Percentiles rank a stretch among this genome's conserved stretches.
Conservation (phyloP, 1,139 yeast species). For the Zygosaccharomyces sapae region DNA sequence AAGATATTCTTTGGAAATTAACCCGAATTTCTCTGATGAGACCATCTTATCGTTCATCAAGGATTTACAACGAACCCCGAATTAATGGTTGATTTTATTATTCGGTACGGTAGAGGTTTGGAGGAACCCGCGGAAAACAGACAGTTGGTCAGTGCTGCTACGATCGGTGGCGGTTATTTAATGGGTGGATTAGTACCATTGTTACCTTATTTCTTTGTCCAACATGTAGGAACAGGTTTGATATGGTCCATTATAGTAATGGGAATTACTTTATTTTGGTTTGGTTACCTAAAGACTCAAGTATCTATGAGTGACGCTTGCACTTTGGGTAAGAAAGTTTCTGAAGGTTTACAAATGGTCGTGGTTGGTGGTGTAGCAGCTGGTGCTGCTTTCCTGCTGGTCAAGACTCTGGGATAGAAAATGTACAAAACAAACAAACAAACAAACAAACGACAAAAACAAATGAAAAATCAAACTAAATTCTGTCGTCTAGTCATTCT, state of each 20-base stretch:
- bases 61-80: conserved; percentile 70
- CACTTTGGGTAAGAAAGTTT: conserved; percentile 54
- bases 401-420: conserved; percentile 41
- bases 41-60: conserved; percentile 62
- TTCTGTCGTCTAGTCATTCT: too few relatives aligned
- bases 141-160: conserved; percentile 66
- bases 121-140: conserved; percentile 84
- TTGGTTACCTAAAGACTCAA: conserved; percentile 81
- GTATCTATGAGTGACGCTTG: conserved; percentile 80
- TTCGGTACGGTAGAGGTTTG: conserved; percentile 70
- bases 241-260: conserved; percentile 72
- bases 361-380: conserved; percentile 94
- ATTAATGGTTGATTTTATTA: conserved; percentile 66
- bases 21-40: conserved; percentile 52
- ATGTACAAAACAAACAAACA: neutral
- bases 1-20: conserved; percentile 65
- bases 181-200: conserved; percentile 76
- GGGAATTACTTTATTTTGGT: conserved; percentile 78
- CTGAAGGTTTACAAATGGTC: conserved; percentile 88
- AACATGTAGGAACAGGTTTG: conserved; percentile 70
- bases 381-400: conserved; percentile 93
- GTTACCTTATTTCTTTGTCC: conserved; percentile 72
- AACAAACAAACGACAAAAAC: too few relatives aligned
- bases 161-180: conserved; percentile 72
- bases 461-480: too few relatives aligned